Conservation (phyloP, 1,139 yeast species). For the Taphrina sp. region DNA sequence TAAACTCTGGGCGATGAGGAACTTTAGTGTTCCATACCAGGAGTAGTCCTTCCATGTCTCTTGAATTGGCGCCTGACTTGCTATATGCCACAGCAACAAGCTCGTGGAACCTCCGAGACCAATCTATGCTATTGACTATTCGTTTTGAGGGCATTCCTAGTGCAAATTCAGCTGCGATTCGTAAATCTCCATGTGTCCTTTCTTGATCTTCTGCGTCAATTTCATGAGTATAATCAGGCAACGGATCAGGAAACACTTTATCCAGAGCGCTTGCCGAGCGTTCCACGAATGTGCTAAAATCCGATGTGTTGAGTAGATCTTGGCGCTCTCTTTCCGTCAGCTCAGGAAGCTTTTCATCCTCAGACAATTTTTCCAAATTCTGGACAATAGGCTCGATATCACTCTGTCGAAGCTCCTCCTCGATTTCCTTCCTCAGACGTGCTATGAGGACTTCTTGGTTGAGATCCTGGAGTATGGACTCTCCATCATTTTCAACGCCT, state of each 20-base stretch:
- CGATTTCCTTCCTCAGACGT: slow-evolving; percentile 37
- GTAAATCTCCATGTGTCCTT: slow-evolving; percentile 18
- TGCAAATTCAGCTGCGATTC: slow-evolving; percentile 39
- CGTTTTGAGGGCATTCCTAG: slow-evolving; percentile 41
- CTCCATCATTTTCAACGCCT: background rate
- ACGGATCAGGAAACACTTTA: background rate
- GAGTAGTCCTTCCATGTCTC: slow-evolving; percentile 40
- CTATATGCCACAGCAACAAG: slow-evolving; percentile 48
- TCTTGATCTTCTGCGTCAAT: background rate
- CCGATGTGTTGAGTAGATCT: too few relatives aligned
- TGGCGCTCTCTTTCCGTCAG: too few relatives aligned
- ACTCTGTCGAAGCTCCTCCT: slow-evolving; percentile 35
- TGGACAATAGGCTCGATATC: too few relatives aligned
- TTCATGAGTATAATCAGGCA: slow-evolving; percentile 4
- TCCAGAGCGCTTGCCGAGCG: background rate
- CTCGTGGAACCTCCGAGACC: slow-evolving; percentile 49
- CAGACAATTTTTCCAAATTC: too few relatives aligned
- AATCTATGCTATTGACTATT: slow-evolving; percentile 48
- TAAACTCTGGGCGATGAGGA: slow-evolving; percentile 51
- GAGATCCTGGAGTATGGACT: too few relatives aligned
- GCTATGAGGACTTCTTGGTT: slow-evolving; percentile 23
- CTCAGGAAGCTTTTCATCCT: slow-evolving; percentile 34
- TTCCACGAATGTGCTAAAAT: too few relatives aligned
- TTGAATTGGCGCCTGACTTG: slow-evolving; percentile 35
- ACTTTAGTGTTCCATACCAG: slow-evolving; percentile 49